Evolutionary conservation across 805 yeast species (phyloP).

Genomic region (Pichia insulana): DNA sequence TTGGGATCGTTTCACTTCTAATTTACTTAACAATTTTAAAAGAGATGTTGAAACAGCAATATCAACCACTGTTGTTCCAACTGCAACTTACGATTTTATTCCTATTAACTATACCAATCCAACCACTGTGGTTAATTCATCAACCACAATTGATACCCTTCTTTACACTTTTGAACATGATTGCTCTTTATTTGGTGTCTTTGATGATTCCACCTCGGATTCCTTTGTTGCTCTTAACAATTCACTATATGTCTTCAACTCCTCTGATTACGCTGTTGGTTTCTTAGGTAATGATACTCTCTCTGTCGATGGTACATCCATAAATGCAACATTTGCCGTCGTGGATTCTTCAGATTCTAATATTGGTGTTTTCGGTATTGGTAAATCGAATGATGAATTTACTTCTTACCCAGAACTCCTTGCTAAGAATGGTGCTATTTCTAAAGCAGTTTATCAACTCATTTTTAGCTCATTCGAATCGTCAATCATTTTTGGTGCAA

Average conservation of each 20-base stretch:
- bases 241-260: constrained; percentile 1
- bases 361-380: constrained; percentile 15
- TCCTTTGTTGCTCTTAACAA: constrained; percentile 4
- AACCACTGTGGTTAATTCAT: not conserved
- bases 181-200: constrained; percentile 12
- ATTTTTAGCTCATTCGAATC: constrained; percentile 1
- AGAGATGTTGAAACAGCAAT: not conserved
- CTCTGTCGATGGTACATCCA: not conserved
- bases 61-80: not conserved
- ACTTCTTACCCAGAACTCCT: constrained; percentile 11
- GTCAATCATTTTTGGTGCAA: constrained; percentile 12
- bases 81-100: constrained; percentile 2
- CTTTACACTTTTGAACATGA: constrained; percentile 3
- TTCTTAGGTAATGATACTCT: constrained; percentile 10
- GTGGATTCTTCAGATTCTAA: constrained; percentile 11
- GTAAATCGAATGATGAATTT: constrained; percentile 8
- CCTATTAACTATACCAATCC: constrained; percentile 1
- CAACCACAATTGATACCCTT: not conserved
- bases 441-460: constrained; percentile 10
- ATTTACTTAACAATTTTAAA: not conserved
- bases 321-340: constrained; percentile 9
- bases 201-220: constrained; percentile 7
- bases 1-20: constrained; percentile 2
- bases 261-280: constrained; percentile 9
- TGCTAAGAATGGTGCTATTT: constrained; percentile 9